A percentile compares a stretch with the other conserved stretches of the same genome.
phyloP scores from a whole-genome alignment of 257 asterid genomes.

The Ligustrum vulgare region DNA sequence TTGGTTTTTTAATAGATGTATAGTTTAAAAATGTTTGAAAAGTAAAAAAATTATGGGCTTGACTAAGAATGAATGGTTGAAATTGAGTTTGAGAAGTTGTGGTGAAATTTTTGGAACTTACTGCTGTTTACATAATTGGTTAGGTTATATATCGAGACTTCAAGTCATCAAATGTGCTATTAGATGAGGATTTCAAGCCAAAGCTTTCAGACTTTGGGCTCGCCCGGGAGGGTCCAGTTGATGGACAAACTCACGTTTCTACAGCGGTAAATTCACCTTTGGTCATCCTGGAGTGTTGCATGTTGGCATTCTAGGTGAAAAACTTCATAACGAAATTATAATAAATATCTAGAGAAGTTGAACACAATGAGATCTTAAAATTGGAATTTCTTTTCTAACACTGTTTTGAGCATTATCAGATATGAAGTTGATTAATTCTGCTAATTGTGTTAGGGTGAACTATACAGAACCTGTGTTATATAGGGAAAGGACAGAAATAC shows the following conservation, averaged over 20 bases:
- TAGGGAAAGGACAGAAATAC: not conserved
- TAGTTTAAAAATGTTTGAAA: no score
- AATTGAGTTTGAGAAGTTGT: no score
- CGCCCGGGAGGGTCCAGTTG: slow-evolving; percentile 90
- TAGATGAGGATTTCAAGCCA: slow-evolving; percentile 74
- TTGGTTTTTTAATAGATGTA: no score
- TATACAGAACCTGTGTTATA: not conserved
- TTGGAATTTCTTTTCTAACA: not conserved
- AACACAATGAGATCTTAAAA: not conserved
- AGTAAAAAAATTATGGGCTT: no score
- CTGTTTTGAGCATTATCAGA: not conserved
- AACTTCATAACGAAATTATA: not conserved
- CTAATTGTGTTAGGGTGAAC: not conserved
- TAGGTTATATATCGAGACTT: slow-evolving; percentile 89
- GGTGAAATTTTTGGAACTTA: no score
- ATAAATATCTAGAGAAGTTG: not conserved
- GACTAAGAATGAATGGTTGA: no score
- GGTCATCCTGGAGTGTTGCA: slow-evolving; percentile 1
- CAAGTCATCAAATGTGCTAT: slow-evolving; percentile 81
- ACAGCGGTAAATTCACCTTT: slow-evolving; percentile 40
- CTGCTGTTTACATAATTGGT: not conserved
- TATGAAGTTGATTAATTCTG: not conserved
- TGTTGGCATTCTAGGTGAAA: not conserved
- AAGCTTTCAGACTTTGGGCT: slow-evolving; percentile 95
- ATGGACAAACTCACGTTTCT: slow-evolving; percentile 68